Evolutionary conservation across 768 basidiomycete genomes (phyloP), one percentile per base, ranked within the genome.

Genomic region (Collybia nuda): DNA sequence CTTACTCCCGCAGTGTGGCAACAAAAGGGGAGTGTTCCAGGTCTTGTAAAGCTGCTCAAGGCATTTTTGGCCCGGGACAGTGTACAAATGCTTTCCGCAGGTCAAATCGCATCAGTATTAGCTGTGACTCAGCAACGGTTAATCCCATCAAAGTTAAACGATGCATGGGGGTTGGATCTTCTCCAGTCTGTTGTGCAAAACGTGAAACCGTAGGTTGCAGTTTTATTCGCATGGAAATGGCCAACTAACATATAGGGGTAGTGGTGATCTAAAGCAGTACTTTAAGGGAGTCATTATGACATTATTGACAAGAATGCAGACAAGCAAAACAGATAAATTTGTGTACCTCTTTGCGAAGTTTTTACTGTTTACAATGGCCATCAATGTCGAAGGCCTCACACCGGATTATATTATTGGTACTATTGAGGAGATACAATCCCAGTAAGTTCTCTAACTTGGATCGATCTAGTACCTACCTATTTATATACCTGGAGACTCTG

Each of bases 11-110:
- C 84, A 0, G 77, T 88, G 5, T 99, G 97, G 96, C 85, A 88
- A 63, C 91, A 93, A 64, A 88, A 95, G 60, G 97, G 97, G 9
- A 94, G 88, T 62, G 85, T 99, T 38, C 97, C 97, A 0, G 95
- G 94, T 1, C 79, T 99, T 2, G 93, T 96, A 17, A 85, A 90
- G 57, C 74, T 98, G 15, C 75, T 98, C 46, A 86, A 86, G 45
- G 91, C 93, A 6, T 93, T 91, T 71, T 72, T 99, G 12, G 69
- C 77, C 0, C 78, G 88, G 24, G 94, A 92, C 49, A 79, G 82
- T 8, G 60, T 62, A 1, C 73, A 81, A 56, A 89, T 98, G 78
- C 74, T 85, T 24, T 76, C 72, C 7, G 69, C 79, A 14, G 86
- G 86, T 0, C 93, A 96, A 62, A 70, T 93, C 12, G 79, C 82